Evolutionary conservation across 2,329 filamentous ascomycete genomes (phyloP), one percentile per base, ranked within the genome.

Genomic region (Cladosporium velox): DNA sequence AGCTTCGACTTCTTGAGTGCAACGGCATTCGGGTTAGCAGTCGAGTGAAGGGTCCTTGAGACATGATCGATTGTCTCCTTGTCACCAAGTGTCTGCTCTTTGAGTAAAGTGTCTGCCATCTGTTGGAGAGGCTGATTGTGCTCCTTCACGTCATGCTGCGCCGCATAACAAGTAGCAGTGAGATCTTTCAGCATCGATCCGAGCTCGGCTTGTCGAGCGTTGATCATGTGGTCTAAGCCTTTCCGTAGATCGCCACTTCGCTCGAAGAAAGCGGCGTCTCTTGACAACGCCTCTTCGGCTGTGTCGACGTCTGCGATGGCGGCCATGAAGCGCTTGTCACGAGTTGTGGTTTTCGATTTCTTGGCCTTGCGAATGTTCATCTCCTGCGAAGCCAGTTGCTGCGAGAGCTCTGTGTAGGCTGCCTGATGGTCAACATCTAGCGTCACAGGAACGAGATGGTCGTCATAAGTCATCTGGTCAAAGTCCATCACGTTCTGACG

Each of bases 381-480:
- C 32, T 83, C 81, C 6, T 82, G 78, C 0, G 83, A 79, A 57
- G 82, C 82, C 1, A 88, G 70, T 54, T 85, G 81, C 65, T 86
- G 82, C 4, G 83, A 83, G 0, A 87, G 75, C 69, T 88, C 85
- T 0, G 83, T 76, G 70, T 89, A 89, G 0, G 85, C 75, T 1
- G 80, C 80, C 32, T 78, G 78, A 67, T 89, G 86, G 0, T 78
- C 80, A 0, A 81, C 73, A 6, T 80, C 78, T 2, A 85, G 77
- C 0, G 75, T 68, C 1, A 86, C 73, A 0, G 82, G 76, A 21
- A 80, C 67, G 4, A 86, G 74, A 26, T 80, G 74, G 34, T 85
- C 81, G 1, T 75, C 72, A 51, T 76, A 80, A 0, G 76, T 70
- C 18, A 88, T 83, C 32, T 83, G 78, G 2, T 70, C 70, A 30